phyloP scores from a whole-genome alignment of 192 early-diverging fungal species.

The Coemansia sp. region DNA sequence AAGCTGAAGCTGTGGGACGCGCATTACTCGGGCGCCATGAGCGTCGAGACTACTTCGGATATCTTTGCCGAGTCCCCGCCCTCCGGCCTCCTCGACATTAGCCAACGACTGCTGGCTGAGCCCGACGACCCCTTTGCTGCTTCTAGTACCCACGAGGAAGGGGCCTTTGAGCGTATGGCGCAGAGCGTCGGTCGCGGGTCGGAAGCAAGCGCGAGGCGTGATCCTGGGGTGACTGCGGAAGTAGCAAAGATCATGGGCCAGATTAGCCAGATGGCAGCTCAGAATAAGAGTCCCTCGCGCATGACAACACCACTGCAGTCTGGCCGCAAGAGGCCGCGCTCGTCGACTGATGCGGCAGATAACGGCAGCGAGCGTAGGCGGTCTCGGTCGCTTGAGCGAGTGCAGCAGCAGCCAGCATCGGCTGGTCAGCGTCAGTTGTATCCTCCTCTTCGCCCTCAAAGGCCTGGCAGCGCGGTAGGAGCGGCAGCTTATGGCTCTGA shows the following conservation, averaged over 20 bases:
- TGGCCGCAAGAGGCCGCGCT: not conserved
- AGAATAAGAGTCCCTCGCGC: not conserved
- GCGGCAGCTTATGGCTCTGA: slow-evolving; percentile 19
- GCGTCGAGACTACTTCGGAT: slow-evolving; percentile 2
- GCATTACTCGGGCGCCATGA: slow-evolving; percentile 22
- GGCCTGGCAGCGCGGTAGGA: not conserved
- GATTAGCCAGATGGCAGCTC: slow-evolving; percentile 12
- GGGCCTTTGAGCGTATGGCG: slow-evolving; percentile 6
- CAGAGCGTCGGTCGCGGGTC: not conserved
- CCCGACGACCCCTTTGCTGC: slow-evolving; percentile 9
- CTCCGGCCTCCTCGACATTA: not conserved
- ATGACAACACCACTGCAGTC: not conserved
- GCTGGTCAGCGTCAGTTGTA: not conserved
- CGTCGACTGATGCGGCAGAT: not conserved
- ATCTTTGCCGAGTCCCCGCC: slow-evolving; percentile 33
- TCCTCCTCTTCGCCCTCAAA: not conserved
- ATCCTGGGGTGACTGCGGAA: slow-evolving; percentile 4
- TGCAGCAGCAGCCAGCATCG: not conserved
- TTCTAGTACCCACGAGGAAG: not conserved
- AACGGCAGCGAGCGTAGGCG: not conserved
- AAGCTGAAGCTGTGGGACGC: slow-evolving; percentile 44
- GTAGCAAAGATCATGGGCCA: slow-evolving; percentile 23
- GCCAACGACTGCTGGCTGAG: not conserved
- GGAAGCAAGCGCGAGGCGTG: not conserved
- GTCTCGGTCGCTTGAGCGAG: slow-evolving; percentile 9